Evolutionary conservation across 305 asterid genomes (phyloP), one percentile per base, ranked within the genome.

Genomic region (Solanum chacoense): DNA sequence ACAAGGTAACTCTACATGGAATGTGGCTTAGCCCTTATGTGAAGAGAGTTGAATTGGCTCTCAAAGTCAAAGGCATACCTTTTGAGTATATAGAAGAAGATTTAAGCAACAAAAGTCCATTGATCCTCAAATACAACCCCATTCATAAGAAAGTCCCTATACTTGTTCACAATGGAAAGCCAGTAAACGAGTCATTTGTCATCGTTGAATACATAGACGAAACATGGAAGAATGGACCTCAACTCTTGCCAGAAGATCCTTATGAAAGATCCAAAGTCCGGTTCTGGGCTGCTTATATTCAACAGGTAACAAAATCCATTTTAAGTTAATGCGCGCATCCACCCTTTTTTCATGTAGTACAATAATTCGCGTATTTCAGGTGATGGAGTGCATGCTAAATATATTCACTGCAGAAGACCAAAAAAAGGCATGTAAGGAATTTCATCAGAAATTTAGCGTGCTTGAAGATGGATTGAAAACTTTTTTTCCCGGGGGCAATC

Each of bases 191-290:
- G 77, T 92, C 93, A 1, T 74, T 73, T 18, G 85, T 90, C 84
- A 91, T 92, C 79, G 87, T 92, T 35, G 90, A 92, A 69, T 92
- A 92, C 42, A 90, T 92, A 31, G 93, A 92, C 31, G 91, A 92
- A 31, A 72, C 87, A 3, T 91, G 91, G 92, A 88, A 31, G 31
- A 34, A 80, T 5, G 88, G 73, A 50, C 91, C 91, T 38, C 40
- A 36, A 6, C 75, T 91, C 77, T 42, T 91, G 80, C 91, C 91
- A 20, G 42, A 90, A 26, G 90, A 91, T 50, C 90, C 91, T 14
- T 75, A 91, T 11, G 67, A 89, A 11, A 88, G 90, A 67, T 87
- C 91, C 73, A 42, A 24, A 34, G 63, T 83, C 55, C 89, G 88
- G 5, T 91, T 90, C 76, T 90, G 93, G 91, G 88, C 88, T n/a